phyloP scores from a whole-genome alignment of 371 early-diverging fungal genomes.

The Dinochytrium kinnereticum region DNA sequence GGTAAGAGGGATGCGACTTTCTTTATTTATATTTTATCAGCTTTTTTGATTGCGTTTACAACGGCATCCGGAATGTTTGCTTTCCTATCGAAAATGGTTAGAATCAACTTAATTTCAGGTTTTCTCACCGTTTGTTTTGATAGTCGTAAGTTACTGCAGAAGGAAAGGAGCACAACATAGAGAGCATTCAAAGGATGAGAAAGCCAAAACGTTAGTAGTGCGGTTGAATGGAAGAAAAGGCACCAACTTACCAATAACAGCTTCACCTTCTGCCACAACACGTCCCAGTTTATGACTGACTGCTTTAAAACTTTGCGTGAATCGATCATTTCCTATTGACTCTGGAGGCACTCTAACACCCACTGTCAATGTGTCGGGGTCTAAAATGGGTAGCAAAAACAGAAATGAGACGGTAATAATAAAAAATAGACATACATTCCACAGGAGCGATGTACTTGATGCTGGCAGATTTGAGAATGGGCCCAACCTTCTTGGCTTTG shows the following conservation, averaged over 20 bases:
- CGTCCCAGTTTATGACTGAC: constrained; percentile 31
- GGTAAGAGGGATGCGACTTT: background rate
- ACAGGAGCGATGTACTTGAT: constrained; percentile 35
- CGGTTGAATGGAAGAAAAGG: too few species aligned
- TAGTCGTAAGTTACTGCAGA: constrained; percentile 35
- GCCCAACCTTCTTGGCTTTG: constrained; percentile 31
- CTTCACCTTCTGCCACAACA: constrained; percentile 30
- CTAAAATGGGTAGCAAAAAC: background rate
- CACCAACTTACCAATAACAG: constrained; percentile 18
- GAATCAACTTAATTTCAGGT: constrained; percentile 8
- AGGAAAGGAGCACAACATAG: background rate
- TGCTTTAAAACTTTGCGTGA: constrained; percentile 28
- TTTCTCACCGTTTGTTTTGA: constrained; percentile 23
- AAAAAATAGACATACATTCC: constrained; percentile 14
- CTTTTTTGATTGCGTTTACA: background rate
- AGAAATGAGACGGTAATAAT: background rate
- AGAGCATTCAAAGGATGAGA: too few species aligned
- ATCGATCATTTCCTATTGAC: constrained; percentile 30
- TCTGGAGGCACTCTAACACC: constrained; percentile 24
- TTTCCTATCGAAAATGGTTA: constrained; percentile 3
- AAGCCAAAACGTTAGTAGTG: too few species aligned
- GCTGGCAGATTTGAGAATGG: constrained; percentile 40
- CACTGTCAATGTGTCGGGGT: constrained; percentile 45
- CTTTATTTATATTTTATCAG: background rate
- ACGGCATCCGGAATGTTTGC: constrained; percentile 6